Evolutionary conservation across 129 eudicot species (phyloP).

Genomic region (Arctium minus): DNA sequence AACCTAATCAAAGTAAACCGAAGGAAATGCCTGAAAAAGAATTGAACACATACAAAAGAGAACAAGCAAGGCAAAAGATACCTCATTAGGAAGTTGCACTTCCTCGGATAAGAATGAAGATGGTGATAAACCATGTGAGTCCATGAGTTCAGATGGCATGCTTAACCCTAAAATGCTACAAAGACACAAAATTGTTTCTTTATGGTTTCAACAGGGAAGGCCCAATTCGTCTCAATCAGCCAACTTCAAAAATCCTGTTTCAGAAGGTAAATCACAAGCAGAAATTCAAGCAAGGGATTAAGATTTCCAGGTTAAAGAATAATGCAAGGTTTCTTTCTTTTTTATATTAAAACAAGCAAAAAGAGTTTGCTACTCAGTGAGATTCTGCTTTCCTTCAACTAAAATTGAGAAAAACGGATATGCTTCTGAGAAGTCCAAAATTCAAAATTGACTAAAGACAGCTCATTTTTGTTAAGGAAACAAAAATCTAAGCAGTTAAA

Average conservation of each 20-base stretch:
- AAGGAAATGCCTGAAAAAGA: neutral
- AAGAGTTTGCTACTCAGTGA: neutral
- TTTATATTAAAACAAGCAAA: neutral
- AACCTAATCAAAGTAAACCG: neutral
- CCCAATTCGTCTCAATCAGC: slow-evolving; percentile 5
- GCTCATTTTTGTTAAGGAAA: slow-evolving; percentile 5
- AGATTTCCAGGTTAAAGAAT: neutral
- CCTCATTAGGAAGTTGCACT: slow-evolving; percentile 50
- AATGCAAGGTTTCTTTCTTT: neutral
- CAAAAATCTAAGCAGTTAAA: slow-evolving; percentile 8
- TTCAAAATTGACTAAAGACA: slow-evolving; percentile 9
- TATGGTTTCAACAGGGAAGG: slow-evolving; percentile 4
- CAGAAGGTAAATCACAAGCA: slow-evolving; percentile 5
- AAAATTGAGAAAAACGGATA: neutral
- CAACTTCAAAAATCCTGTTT: slow-evolving; percentile 18
- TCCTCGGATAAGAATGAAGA: slow-evolving; percentile 55
- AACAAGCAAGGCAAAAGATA: neutral
- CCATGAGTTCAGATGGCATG: slow-evolving; percentile 63
- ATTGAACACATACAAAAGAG: neutral
- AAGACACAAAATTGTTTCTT: slow-evolving; percentile 7
- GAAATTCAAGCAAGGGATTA: neutral
- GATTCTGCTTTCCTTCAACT: neutral
- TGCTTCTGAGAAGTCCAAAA: neutral
- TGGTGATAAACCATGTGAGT: slow-evolving; percentile 42
- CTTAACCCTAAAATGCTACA: slow-evolving; percentile 10